These are phyloP conservation scores for Bullera alba DNA, from an alignment of 768 basidiomycete genomes.

Conservation along the genomic window DNA sequence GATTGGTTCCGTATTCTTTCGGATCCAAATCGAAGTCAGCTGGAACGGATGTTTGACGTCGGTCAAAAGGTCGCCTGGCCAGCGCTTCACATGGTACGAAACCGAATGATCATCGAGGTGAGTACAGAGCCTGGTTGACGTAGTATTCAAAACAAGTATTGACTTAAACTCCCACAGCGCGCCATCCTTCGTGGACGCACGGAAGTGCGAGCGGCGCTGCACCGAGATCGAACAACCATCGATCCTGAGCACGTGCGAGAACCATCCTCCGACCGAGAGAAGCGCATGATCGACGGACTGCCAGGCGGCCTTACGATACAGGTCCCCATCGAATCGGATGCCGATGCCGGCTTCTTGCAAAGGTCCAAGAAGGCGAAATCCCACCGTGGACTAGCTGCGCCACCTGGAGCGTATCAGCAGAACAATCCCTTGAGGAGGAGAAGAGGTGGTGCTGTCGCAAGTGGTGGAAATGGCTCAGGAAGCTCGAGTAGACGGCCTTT, in stretches of 20 bases:
- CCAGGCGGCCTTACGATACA: slow-evolving; percentile 54
- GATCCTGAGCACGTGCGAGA: slow-evolving; percentile 9
- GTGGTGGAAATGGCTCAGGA: too few species aligned
- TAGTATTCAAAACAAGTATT: background rate
- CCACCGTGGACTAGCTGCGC: slow-evolving; percentile 47
- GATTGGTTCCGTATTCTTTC: slow-evolving; percentile 78
- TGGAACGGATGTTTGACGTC: slow-evolving; percentile 77
- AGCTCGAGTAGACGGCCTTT: too few species aligned
- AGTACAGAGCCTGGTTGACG: background rate
- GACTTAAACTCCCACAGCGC: slow-evolving; percentile 55
- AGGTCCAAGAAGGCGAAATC: slow-evolving; percentile 52
- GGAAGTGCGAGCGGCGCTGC: slow-evolving; percentile 57
- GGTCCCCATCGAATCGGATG: slow-evolving; percentile 70
- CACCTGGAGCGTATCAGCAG: slow-evolving; percentile 12
- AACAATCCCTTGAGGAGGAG: background rate
- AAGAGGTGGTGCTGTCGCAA: too few species aligned
- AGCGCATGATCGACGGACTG: slow-evolving; percentile 15
- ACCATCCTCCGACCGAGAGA: slow-evolving; percentile 2
- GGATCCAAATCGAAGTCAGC: slow-evolving; percentile 71
- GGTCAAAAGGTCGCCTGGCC: slow-evolving; percentile 95
- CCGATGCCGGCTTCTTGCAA: slow-evolving; percentile 62
- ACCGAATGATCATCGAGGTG: slow-evolving; percentile 55
- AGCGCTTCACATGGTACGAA: slow-evolving; percentile 85
- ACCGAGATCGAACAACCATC: slow-evolving; percentile 44
- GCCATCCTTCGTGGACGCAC: slow-evolving; percentile 75